Evolutionary conservation across 2,329 filamentous ascomycete species (phyloP).

Genomic region (Apiospora phragmitis): DNA sequence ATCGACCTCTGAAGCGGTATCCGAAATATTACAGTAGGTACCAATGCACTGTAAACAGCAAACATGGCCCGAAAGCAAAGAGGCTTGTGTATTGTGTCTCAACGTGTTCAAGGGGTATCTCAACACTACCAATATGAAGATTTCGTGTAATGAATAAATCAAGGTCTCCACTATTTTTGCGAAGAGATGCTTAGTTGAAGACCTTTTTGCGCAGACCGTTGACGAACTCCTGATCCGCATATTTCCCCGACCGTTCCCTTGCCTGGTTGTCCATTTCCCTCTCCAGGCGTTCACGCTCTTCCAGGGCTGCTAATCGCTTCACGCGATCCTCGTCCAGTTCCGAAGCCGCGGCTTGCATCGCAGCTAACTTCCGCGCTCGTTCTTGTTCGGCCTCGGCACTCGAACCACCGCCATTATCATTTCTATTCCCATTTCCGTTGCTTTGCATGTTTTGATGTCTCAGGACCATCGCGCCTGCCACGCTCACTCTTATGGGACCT

Average conservation of each 20-base stretch:
- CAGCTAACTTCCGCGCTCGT: constrained; percentile 66
- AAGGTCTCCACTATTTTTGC: not conserved
- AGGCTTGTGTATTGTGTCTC: not conserved
- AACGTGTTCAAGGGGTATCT: not conserved
- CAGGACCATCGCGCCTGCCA: constrained; percentile 10
- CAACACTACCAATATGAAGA: not conserved
- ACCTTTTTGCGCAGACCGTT: constrained; percentile 61
- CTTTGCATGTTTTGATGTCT: not conserved
- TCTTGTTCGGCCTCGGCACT: constrained; percentile 46
- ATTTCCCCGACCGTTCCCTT: constrained; percentile 58
- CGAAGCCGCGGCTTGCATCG: constrained; percentile 71
- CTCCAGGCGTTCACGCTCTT: constrained; percentile 63
- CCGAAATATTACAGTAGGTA: not conserved
- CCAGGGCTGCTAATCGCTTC: constrained; percentile 65
- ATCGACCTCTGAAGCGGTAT: not conserved
- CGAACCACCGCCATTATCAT: constrained; percentile 20
- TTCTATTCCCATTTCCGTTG: not conserved
- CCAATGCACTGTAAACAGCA: not conserved
- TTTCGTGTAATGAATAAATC: not conserved
- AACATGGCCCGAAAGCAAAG: not conserved
- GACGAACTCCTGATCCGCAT: constrained; percentile 65
- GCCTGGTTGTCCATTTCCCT: constrained; percentile 67
- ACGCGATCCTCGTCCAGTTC: constrained; percentile 72
- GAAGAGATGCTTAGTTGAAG: constrained; percentile 22
- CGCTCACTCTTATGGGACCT: not conserved